Percentiles rank a stretch among this genome's conserved stretches.
Conservation (phyloP, 2,329 filamentous ascomycete species). For the Aspergillus melleus region DNA sequence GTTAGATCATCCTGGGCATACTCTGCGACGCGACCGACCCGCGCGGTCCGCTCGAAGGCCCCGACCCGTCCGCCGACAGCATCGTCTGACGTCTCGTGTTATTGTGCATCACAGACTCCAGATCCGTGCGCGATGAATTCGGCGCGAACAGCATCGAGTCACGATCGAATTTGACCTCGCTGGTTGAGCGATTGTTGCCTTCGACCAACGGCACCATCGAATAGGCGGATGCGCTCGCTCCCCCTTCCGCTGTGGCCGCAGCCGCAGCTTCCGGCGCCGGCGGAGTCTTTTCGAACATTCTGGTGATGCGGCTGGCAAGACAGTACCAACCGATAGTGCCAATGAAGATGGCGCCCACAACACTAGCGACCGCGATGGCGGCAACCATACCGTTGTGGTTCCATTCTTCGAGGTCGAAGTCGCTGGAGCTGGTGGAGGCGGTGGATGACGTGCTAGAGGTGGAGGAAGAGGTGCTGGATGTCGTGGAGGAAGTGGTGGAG, state of each 20-base stretch:
- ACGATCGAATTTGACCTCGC: background rate
- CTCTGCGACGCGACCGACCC: background rate
- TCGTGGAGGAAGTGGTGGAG: background rate
- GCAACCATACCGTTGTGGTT: conserved; percentile 5
- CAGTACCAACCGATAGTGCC: background rate
- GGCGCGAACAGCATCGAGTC: conserved; percentile 2
- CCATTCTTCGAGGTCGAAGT: background rate
- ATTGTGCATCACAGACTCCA: background rate
- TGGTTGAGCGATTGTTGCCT: background rate
- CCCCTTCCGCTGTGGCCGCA: background rate
- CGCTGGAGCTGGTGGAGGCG: background rate
- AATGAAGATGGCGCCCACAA: conserved; percentile 1
- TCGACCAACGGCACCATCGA: background rate
- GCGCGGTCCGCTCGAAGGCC: background rate
- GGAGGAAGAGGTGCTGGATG: conserved; percentile 1
- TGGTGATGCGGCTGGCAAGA: background rate
- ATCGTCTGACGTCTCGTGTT: background rate
- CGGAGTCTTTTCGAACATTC: background rate
- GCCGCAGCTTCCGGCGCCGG: background rate
- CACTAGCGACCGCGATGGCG: background rate
- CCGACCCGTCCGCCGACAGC: background rate
- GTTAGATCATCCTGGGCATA: background rate
- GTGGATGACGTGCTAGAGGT: background rate
- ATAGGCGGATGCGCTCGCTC: background rate
- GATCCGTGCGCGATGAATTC: conserved; percentile 1